These are phyloP conservation scores for Malassezia nana DNA, from an alignment of 1,284 basidiomycete genomes.

Conservation along the genomic window DNA sequence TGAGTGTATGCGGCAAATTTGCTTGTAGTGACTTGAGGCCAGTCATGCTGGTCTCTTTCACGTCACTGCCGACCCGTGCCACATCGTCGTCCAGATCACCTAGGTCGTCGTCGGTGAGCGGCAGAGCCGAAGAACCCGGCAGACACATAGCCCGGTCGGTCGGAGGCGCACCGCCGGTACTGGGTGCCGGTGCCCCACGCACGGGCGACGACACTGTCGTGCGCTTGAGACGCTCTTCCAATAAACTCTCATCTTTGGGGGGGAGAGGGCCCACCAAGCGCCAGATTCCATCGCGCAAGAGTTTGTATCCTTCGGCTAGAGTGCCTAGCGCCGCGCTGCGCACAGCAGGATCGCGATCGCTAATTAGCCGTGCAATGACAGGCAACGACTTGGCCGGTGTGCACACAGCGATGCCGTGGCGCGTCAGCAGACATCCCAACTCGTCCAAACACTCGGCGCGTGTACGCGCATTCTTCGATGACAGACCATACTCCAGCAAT, in stretches of 20 bases:
- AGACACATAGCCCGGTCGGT: no score
- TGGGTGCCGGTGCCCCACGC: not conserved
- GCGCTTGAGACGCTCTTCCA: slow-evolving; percentile 78
- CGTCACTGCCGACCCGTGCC: slow-evolving; percentile 62
- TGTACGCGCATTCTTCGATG: slow-evolving; percentile 79
- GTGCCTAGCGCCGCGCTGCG: slow-evolving; percentile 69
- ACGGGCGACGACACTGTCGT: slow-evolving; percentile 51
- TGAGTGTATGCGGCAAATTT: not conserved
- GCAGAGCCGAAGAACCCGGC: no score
- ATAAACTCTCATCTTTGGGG: slow-evolving; percentile 76
- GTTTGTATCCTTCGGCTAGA: slow-evolving; percentile 71
- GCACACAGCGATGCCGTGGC: slow-evolving; percentile 71
- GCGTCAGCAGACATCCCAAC: slow-evolving; percentile 64
- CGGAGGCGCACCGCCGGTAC: not conserved
- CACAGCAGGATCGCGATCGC: slow-evolving; percentile 75
- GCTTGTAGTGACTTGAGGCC: slow-evolving; percentile 63
- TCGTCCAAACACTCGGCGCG: slow-evolving; percentile 77
- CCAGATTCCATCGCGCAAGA: slow-evolving; percentile 79
- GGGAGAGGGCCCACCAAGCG: slow-evolving; percentile 64
- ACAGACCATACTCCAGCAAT: slow-evolving; percentile 55
- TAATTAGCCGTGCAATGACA: slow-evolving; percentile 66
- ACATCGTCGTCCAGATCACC: slow-evolving; percentile 32
- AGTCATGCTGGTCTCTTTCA: slow-evolving; percentile 75
- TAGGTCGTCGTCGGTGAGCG: slow-evolving; percentile 20
- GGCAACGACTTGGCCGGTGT: slow-evolving; percentile 65